Evolutionary conservation across 441 rosid species (phyloP).

Genomic region (Arabidopsis hybrid): DNA sequence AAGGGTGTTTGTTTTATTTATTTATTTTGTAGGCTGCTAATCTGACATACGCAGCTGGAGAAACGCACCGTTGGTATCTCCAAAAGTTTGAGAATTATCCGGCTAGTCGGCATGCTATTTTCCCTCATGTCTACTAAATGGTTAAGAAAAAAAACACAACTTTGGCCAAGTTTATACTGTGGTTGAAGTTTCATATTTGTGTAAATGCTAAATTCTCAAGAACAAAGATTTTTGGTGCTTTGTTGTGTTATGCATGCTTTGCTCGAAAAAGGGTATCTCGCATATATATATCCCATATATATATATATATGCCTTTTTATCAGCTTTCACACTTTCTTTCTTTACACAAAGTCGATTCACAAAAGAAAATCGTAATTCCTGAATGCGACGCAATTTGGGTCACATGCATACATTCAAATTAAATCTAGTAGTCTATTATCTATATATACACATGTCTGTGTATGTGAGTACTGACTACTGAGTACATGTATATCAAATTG

Average conservation of each 20-base stretch:
- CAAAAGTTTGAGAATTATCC: slow-evolving; percentile 47
- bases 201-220: not conserved
- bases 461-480: not conserved
- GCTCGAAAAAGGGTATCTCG: too few species aligned
- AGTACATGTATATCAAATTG: not conserved
- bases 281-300: too few species aligned
- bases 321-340: too few species aligned
- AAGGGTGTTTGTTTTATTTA: slow-evolving; percentile 9
- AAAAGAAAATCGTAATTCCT: too few species aligned
- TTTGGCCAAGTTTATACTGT: slow-evolving; percentile 19
- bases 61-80: slow-evolving; percentile 77
- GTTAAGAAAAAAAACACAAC: not conserved
- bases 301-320: not conserved
- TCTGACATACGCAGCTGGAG: slow-evolving; percentile 66
- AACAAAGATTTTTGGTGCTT: not conserved
- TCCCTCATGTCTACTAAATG: slow-evolving; percentile 57
- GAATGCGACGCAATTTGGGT: too few species aligned
- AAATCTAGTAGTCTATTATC: not conserved
- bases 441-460: not conserved
- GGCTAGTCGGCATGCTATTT: slow-evolving; percentile 50
- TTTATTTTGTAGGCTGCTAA: slow-evolving; percentile 60
- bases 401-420: too few species aligned
- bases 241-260: not conserved
- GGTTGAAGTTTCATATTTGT: slow-evolving; percentile 8
- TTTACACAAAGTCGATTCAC: too few species aligned